Percentiles rank a stretch among this genome's conserved stretches.
Conservation (phyloP, 1,284 basidiomycete genomes). For the Ceratobasidium sp. region DNA sequence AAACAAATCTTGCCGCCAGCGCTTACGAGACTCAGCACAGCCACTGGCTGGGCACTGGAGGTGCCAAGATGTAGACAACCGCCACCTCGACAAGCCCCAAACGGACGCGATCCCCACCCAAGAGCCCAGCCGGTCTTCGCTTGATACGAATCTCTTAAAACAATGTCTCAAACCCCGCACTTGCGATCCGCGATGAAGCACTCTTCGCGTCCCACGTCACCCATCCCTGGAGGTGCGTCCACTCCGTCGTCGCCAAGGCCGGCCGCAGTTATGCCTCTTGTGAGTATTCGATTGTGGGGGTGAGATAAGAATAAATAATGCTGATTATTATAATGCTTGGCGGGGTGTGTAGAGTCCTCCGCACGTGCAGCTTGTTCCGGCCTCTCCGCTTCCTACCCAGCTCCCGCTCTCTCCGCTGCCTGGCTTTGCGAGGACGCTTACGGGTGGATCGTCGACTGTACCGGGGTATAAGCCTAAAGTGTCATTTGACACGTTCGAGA, state of each 20-base stretch:
- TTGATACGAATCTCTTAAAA: background rate
- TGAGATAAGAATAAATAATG: too few relatives aligned
- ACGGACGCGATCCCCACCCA: background rate
- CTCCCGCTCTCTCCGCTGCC: conserved; percentile 13
- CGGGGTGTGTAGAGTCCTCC: conserved; percentile 47
- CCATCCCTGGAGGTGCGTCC: conserved; percentile 49
- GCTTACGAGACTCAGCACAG: conserved; percentile 32
- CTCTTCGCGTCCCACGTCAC: conserved; percentile 51
- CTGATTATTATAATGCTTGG: background rate
- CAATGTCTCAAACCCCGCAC: conserved; percentile 35
- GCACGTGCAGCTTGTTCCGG: conserved; percentile 57
- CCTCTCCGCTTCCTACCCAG: conserved; percentile 11
- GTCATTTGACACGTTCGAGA: conserved; percentile 86
- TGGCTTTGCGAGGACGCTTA: conserved; percentile 38
- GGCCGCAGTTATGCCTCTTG: conserved; percentile 49
- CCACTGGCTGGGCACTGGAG: conserved; percentile 24
- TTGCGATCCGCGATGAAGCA: conserved; percentile 69
- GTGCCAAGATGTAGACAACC: conserved; percentile 27
- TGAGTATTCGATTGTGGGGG: too few relatives aligned
- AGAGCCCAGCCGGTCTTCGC: background rate
- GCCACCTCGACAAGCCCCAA: conserved; percentile 1
- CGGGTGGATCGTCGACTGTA: conserved; percentile 44
- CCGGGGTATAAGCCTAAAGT: conserved; percentile 83
- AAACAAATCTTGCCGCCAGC: background rate
- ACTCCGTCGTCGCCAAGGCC: conserved; percentile 49